Evolutionary conservation across 306 rosid species (phyloP).

Genomic region (Begonia masoniana): DNA sequence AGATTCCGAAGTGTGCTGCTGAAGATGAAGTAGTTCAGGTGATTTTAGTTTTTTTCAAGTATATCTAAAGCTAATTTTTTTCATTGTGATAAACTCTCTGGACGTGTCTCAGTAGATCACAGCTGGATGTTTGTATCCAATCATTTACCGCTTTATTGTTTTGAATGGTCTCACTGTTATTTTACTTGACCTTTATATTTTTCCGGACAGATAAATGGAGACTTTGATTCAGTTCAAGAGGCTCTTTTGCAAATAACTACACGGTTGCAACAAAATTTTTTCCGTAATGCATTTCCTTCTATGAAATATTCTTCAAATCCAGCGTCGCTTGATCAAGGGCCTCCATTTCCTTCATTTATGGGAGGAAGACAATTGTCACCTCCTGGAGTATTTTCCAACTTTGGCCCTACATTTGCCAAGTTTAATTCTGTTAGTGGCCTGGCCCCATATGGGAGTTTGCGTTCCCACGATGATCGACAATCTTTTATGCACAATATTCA

Average conservation of each 20-base stretch:
- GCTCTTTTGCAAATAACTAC: conserved; percentile 81
- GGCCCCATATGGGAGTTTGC: conserved; percentile 45
- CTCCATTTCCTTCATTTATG: conserved; percentile 55
- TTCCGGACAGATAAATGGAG: conserved; percentile 69
- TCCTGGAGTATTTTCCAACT: conserved; percentile 62
- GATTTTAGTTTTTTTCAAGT: conserved; percentile 6
- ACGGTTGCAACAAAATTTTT: conserved; percentile 70
- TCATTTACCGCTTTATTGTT: conserved; percentile 1
- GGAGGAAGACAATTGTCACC: conserved; percentile 85
- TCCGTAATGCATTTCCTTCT: conserved; percentile 65
- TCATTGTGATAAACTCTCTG: too few relatives aligned
- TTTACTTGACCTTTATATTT: conserved; percentile 8
- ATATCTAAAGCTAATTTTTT: too few relatives aligned
- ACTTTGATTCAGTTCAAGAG: conserved; percentile 76
- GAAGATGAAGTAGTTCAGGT: conserved; percentile 96
- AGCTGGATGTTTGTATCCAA: neutral
- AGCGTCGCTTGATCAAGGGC: conserved; percentile 49
- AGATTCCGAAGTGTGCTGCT: conserved; percentile 69
- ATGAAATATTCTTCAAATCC: conserved; percentile 58
- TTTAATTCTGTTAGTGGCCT: conserved; percentile 35
- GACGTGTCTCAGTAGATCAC: neutral
- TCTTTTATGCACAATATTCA: conserved; percentile 47
- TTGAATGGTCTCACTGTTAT: conserved; percentile 8
- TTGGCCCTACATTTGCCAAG: conserved; percentile 58
- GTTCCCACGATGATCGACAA: conserved; percentile 52